Evolutionary conservation across 1,139 yeast genomes (phyloP).

Genomic region (Lodderomyces parapsilosis): DNA sequence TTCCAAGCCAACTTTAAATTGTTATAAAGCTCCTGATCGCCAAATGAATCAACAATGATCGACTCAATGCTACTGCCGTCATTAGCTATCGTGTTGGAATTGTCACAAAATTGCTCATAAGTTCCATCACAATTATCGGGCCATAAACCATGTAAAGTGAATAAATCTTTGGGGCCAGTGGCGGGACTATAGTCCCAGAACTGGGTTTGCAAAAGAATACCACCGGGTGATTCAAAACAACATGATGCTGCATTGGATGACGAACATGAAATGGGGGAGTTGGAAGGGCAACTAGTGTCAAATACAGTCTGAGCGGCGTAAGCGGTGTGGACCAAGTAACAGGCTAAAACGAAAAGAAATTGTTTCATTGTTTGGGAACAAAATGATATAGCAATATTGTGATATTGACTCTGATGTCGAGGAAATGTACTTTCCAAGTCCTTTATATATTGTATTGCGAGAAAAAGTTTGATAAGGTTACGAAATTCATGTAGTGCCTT

Average conservation of each 20-base stretch:
- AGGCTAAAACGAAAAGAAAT: slow-evolving; percentile 3
- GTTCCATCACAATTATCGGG: slow-evolving; percentile 47
- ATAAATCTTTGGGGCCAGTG: slow-evolving; percentile 74
- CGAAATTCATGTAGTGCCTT: no score
- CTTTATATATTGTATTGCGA: no score
- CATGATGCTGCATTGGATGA: slow-evolving; percentile 40
- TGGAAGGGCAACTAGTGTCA: slow-evolving; percentile 52
- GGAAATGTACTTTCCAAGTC: no score
- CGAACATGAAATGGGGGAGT: slow-evolving; percentile 67
- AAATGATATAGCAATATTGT: neutral
- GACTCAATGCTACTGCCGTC: slow-evolving; percentile 41
- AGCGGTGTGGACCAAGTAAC: slow-evolving; percentile 2
- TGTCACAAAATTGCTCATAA: slow-evolving; percentile 64
- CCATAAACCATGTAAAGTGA: slow-evolving; percentile 64
- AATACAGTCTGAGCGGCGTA: slow-evolving; percentile 8
- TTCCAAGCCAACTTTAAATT: slow-evolving; percentile 73
- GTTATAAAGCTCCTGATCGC: slow-evolving; percentile 50
- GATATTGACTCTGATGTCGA: neutral
- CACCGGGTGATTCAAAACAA: slow-evolving; percentile 82
- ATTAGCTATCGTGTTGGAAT: slow-evolving; percentile 45
- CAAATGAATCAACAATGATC: slow-evolving; percentile 48
- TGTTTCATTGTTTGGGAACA: slow-evolving; percentile 1
- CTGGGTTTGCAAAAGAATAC: slow-evolving; percentile 81
- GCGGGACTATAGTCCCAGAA: slow-evolving; percentile 94
- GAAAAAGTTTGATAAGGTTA: no score